Conservation (phyloP, 352 stramenopile species). For the Phytophthora megakarya region DNA sequence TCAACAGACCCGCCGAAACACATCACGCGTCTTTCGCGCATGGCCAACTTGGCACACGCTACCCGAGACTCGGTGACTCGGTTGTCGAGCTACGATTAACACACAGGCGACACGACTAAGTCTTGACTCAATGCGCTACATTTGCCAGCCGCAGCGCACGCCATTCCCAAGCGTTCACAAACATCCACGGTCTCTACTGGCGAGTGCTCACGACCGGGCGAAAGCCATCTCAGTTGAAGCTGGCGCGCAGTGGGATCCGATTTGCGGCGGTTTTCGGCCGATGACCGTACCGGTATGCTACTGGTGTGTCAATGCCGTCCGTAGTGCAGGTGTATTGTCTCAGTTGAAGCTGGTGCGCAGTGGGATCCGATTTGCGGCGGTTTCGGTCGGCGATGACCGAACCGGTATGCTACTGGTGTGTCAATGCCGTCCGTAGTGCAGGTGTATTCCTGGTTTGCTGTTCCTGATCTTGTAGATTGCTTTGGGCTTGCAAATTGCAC, state of each 20-base stretch:
- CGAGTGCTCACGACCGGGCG: neutral
- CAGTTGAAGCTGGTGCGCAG: slow-evolving; percentile 27
- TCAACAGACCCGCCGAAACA: slow-evolving; percentile 9
- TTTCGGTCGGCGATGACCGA: neutral
- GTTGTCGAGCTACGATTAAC: neutral
- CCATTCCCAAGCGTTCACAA: too few species aligned
- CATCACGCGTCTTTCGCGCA: slow-evolving; percentile 2
- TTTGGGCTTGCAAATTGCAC: neutral
- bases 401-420: slow-evolving; percentile 8
- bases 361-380: slow-evolving; percentile 8
- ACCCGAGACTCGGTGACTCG: too few species aligned
- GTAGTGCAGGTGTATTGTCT: too few species aligned
- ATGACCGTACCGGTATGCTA: slow-evolving; percentile 2
- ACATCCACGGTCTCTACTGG: slow-evolving; percentile 12
- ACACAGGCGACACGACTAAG: neutral
- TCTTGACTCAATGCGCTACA: neutral
- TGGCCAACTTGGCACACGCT: too few species aligned
- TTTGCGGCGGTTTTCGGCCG: neutral
- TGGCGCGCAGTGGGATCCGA: slow-evolving; percentile 17
- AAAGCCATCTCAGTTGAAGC: slow-evolving; percentile 31
- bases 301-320: neutral
- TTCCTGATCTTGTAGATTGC: too few species aligned
- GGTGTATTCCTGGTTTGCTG: neutral
- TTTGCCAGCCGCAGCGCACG: slow-evolving; percentile 1
- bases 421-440: too few species aligned